Conservation (phyloP, 1,139 yeast genomes). For the Wickerhamomyces sp. region DNA sequence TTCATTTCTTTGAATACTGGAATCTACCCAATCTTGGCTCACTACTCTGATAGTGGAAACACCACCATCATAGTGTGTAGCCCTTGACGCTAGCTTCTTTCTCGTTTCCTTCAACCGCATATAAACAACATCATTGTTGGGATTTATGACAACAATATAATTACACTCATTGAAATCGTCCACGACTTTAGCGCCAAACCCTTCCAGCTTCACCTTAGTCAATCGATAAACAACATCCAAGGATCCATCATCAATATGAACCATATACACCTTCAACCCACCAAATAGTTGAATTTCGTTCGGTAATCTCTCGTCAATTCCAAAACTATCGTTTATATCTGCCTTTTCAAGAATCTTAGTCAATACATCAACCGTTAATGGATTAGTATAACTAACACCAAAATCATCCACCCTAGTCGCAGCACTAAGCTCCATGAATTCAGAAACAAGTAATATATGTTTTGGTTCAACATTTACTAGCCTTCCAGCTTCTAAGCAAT, state of each 20-base stretch:
- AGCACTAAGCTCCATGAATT: slow-evolving; percentile 21
- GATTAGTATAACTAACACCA: slow-evolving; percentile 10
- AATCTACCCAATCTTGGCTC: slow-evolving; percentile 35
- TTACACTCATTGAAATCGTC: slow-evolving; percentile 17
- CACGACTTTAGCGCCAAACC: slow-evolving; percentile 26
- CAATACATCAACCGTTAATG: slow-evolving; percentile 18
- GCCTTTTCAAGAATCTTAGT: slow-evolving; percentile 7
- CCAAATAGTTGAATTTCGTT: slow-evolving; percentile 16
- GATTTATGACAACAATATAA: slow-evolving; percentile 22
- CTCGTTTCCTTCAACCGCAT: slow-evolving; percentile 13
- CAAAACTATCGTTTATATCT: slow-evolving; percentile 3
- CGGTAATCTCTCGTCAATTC: slow-evolving; percentile 1
- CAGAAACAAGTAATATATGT: slow-evolving; percentile 41
- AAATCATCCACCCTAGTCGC: slow-evolving; percentile 6
- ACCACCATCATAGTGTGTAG: slow-evolving; percentile 19
- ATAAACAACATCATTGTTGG: slow-evolving; percentile 1
- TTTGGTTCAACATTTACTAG: slow-evolving; percentile 56
- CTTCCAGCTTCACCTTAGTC: slow-evolving; percentile 12
- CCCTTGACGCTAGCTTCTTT: slow-evolving; percentile 22
- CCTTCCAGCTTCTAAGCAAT: slow-evolving; percentile 43
- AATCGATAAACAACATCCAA: slow-evolving; percentile 5
- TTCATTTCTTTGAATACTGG: slow-evolving; percentile 34
- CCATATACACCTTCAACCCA: slow-evolving; percentile 27
- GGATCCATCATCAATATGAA: slow-evolving; percentile 7
- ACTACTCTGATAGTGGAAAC: slow-evolving; percentile 39